Conservation (phyloP, 331 rosid species). For the Malus hybrid region DNA sequence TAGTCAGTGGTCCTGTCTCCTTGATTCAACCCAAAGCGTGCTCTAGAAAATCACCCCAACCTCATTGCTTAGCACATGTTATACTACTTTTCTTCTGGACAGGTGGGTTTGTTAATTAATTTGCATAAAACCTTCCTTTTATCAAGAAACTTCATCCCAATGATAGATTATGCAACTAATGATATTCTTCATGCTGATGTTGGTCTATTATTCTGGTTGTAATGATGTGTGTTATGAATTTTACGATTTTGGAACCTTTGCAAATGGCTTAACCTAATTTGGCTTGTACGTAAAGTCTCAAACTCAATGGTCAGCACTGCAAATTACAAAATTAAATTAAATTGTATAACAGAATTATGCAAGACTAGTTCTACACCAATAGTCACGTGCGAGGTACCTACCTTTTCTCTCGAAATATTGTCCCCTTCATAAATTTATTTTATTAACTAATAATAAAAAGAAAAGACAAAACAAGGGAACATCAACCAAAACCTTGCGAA, state of each 20-base stretch:
- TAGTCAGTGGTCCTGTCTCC: conserved; percentile 77
- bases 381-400: neutral
- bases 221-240: conserved; percentile 14
- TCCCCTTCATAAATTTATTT: too few species aligned
- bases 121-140: conserved; percentile 7
- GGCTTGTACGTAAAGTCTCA: neutral
- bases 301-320: neutral
- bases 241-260: neutral
- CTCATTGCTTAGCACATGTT: conserved; percentile 79
- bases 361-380: neutral
- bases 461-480: neutral
- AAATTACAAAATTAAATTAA: neutral
- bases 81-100: conserved; percentile 29
- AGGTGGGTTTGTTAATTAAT: conserved; percentile 22
- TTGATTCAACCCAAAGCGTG: conserved; percentile 93
- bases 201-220: neutral
- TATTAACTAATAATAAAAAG: too few species aligned
- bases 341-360: too few species aligned
- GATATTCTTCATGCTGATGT: conserved; percentile 59
- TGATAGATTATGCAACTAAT: conserved; percentile 35
- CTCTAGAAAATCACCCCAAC: conserved; percentile 66
- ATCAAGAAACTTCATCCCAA: conserved; percentile 8
- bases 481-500: neutral
- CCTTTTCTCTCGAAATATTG: too few species aligned
- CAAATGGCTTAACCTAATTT: neutral